Evolutionary conservation across 805 yeast species (phyloP).

Genomic region (Myxozyma nipponensis): DNA sequence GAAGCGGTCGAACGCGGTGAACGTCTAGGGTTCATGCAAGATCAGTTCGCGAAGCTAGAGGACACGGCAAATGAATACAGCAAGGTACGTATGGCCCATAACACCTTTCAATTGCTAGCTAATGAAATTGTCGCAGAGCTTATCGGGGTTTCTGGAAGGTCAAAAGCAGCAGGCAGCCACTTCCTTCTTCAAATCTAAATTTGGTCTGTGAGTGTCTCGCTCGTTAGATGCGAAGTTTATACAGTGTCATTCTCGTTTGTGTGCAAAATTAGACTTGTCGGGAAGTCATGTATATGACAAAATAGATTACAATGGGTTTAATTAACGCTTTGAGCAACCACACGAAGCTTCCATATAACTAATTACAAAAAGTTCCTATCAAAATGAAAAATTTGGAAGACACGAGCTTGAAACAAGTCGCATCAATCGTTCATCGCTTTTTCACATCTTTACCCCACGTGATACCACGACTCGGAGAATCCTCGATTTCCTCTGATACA

Average conservation of each 20-base stretch:
- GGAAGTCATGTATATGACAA: too few relatives aligned
- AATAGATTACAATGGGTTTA: too few relatives aligned
- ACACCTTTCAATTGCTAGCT: background rate
- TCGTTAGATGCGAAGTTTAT: too few relatives aligned
- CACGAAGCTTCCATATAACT: too few relatives aligned
- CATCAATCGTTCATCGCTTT: background rate
- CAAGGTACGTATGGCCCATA: conserved; percentile 4
- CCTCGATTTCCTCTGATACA: conserved; percentile 27
- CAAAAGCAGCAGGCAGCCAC: conserved; percentile 17
- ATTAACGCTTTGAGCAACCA: too few relatives aligned
- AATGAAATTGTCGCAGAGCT: conserved; percentile 2
- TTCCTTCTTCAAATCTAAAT: conserved; percentile 21
- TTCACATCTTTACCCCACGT: conserved; percentile 22
- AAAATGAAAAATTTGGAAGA: too few relatives aligned
- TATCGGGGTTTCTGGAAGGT: conserved; percentile 19
- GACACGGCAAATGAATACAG: conserved; percentile 25
- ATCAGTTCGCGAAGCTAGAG: conserved; percentile 20
- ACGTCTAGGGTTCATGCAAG: conserved; percentile 20
- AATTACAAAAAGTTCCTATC: too few relatives aligned
- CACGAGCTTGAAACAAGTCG: background rate
- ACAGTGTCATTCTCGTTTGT: too few relatives aligned
- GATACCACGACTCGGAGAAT: conserved; percentile 12
- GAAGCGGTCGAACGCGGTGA: conserved; percentile 24
- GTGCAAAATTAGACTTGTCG: too few relatives aligned
- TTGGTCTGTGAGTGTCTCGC: conserved; percentile 4